These are phyloP conservation scores for Fraxinus latifolia DNA, from an alignment of 305 asterid species.

Conservation along the genomic window DNA sequence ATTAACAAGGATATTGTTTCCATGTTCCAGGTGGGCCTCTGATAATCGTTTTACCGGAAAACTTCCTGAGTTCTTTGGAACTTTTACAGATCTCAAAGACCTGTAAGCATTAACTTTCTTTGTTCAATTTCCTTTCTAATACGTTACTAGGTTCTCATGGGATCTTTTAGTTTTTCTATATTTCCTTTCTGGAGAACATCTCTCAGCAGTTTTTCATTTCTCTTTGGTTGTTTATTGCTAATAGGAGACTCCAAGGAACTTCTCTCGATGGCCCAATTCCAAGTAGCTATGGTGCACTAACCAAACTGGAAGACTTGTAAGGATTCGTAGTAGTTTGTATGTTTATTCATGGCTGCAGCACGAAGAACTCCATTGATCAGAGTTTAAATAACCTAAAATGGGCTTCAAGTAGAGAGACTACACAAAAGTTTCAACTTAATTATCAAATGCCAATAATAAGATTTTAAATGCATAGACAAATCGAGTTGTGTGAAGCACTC, in stretches of 20 bases:
- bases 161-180: neutral
- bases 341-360: neutral
- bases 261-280: constrained; percentile 63
- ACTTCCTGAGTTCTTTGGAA: constrained; percentile 54
- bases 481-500: neutral
- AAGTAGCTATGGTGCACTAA: constrained; percentile 45
- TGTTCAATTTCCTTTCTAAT: neutral
- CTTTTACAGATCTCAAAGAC: constrained; percentile 39
- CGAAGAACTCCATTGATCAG: neutral
- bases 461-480: neutral
- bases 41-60: constrained; percentile 57
- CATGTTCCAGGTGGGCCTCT: constrained; percentile 62
- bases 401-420: neutral
- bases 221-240: constrained; percentile 8
- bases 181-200: neutral
- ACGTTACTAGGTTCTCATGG: neutral
- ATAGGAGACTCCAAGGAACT: constrained; percentile 67
- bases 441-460: neutral
- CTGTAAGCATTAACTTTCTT: constrained; percentile 37
- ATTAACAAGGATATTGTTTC: neutral
- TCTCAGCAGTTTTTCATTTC: neutral
- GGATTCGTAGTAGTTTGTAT: constrained; percentile 13
- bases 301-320: constrained; percentile 61
- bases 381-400: neutral
- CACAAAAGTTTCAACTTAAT: neutral